These are phyloP conservation scores for Trichophyton schoenleinii DNA, from an alignment of 2,329 filamentous ascomycete species.

Conservation along the genomic window DNA sequence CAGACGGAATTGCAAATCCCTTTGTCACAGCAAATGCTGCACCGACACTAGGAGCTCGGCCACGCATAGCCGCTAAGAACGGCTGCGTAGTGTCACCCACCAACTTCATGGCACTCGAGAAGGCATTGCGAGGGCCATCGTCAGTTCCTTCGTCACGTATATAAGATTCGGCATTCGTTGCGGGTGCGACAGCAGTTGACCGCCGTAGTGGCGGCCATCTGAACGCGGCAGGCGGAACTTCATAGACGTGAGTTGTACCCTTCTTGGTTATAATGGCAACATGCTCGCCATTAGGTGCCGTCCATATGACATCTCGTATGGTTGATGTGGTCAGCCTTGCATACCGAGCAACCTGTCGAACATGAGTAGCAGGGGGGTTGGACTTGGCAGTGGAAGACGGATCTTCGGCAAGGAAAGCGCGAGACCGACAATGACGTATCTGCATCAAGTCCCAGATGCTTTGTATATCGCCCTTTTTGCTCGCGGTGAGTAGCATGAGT, in stretches of 20 bases:
- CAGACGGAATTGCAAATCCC: slow-evolving; percentile 34
- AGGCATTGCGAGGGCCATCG: slow-evolving; percentile 32
- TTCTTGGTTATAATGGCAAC: slow-evolving; percentile 84
- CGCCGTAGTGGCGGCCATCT: slow-evolving; percentile 64
- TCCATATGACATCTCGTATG: slow-evolving; percentile 84
- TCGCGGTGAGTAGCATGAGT: slow-evolving; percentile 36
- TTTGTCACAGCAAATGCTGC: slow-evolving; percentile 32
- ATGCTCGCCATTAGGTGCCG: slow-evolving; percentile 64
- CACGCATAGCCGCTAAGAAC: slow-evolving; percentile 54
- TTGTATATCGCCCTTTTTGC: slow-evolving; percentile 38
- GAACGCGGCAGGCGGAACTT: slow-evolving; percentile 70
- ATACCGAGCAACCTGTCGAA: slow-evolving; percentile 78
- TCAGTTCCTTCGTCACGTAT: slow-evolving; percentile 39
- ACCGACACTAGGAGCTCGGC: slow-evolving; percentile 37
- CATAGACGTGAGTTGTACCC: slow-evolving; percentile 87
- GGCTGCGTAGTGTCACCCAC: slow-evolving; percentile 48
- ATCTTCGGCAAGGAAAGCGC: slow-evolving; percentile 27
- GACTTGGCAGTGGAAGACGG: slow-evolving; percentile 16
- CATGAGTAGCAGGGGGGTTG: slow-evolving; percentile 25
- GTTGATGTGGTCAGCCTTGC: slow-evolving; percentile 83
- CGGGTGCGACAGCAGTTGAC: slow-evolving; percentile 35
- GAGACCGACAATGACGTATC: slow-evolving; percentile 31
- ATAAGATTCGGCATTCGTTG: slow-evolving; percentile 36
- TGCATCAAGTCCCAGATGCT: slow-evolving; percentile 41
- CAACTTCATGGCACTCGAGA: slow-evolving; percentile 58